Evolutionary conservation across 306 rosid species (phyloP).

Genomic region (Cotoneaster glaucophyllus): DNA sequence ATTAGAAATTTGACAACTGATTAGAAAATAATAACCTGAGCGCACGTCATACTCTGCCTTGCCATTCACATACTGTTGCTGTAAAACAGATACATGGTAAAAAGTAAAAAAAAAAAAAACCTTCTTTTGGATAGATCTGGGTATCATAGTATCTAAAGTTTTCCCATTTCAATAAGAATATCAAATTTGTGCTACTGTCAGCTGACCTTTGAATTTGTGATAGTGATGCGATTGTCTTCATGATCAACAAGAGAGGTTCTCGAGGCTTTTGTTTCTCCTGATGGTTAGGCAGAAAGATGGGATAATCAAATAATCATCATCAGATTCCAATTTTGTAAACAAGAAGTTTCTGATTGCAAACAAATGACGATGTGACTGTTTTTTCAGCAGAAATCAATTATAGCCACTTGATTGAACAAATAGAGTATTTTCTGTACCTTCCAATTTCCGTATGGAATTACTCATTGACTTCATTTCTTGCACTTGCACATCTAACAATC

Average conservation of each 20-base stretch:
- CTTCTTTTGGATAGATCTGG: conserved; percentile 11
- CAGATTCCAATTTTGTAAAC: not conserved
- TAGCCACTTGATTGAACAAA: conserved; percentile 20
- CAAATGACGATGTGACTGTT: not conserved
- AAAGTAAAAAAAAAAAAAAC: not conserved
- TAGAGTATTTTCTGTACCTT: conserved; percentile 49
- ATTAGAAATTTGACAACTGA: conserved; percentile 3
- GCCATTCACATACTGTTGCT: conserved; percentile 66
- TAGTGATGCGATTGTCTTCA: conserved; percentile 46
- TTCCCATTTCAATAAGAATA: conserved; percentile 3
- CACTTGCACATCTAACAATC: conserved; percentile 63
- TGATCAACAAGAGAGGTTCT: conserved; percentile 35
- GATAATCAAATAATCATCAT: conserved; percentile 9
- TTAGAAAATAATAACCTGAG: conserved; percentile 44
- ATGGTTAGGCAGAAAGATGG: conserved; percentile 22
- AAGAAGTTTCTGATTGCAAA: not conserved
- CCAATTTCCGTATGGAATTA: conserved; percentile 61
- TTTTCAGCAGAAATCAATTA: not conserved
- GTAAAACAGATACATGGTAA: conserved; percentile 20
- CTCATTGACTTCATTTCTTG: conserved; percentile 91
- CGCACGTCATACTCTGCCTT: conserved; percentile 49
- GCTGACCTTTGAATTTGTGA: conserved; percentile 64
- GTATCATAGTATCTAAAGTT: not conserved
- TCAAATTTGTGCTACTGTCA: conserved; percentile 9
- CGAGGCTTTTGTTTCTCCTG: conserved; percentile 33